These are phyloP conservation scores for Russula dissimulans DNA, from an alignment of 768 basidiomycete species.

Conservation along the genomic window DNA sequence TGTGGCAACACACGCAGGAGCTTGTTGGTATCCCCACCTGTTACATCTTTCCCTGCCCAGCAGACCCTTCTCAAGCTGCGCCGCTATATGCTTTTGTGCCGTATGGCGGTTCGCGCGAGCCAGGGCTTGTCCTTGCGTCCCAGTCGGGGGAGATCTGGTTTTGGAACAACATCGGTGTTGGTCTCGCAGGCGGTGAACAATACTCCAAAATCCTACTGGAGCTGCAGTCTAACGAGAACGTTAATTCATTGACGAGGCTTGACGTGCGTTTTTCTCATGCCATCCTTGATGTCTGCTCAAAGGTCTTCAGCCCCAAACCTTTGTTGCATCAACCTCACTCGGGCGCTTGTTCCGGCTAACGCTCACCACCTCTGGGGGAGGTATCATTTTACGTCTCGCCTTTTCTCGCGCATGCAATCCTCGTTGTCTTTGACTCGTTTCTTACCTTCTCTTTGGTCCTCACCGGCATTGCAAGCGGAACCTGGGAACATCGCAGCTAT, in stretches of 20 bases:
- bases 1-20: constrained; percentile 75
- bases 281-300: constrained; percentile 7
- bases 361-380: constrained; percentile 59
- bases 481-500: constrained; percentile 59
- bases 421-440: constrained; percentile 37
- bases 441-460: constrained; percentile 36
- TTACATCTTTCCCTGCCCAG: constrained; percentile 72
- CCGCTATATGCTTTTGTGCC: constrained; percentile 52
- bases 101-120: constrained; percentile 60
- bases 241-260: constrained; percentile 57
- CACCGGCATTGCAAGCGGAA: constrained; percentile 35
- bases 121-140: constrained; percentile 76
- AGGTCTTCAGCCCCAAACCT: constrained; percentile 46
- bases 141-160: constrained; percentile 64
- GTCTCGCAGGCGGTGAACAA: constrained; percentile 70
- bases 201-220: constrained; percentile 43
- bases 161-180: constrained; percentile 83
- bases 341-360: constrained; percentile 58
- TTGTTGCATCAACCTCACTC: constrained; percentile 56
- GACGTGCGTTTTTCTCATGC: constrained; percentile 38
- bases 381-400: constrained; percentile 46
- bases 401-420: constrained; percentile 50
- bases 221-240: constrained; percentile 44
- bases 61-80: constrained; percentile 41
- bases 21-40: constrained; percentile 69